These are phyloP conservation scores for Fusarium drepaniforme DNA, from an alignment of 2,329 filamentous ascomycete species.

Conservation along the genomic window DNA sequence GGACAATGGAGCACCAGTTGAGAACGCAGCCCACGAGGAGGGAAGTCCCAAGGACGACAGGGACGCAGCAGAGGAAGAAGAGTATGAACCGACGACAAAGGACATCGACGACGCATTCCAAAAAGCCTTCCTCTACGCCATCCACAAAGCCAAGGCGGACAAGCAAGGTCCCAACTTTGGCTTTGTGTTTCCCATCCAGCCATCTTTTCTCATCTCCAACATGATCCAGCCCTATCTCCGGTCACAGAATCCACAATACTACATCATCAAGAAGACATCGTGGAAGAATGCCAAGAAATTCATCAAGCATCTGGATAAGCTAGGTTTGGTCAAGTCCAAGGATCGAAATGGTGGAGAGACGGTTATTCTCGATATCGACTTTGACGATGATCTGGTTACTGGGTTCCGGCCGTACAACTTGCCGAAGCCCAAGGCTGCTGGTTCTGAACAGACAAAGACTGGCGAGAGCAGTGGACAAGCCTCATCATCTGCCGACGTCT, in stretches of 20 bases:
- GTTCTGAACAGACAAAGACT: neutral
- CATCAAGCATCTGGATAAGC: conserved; percentile 38
- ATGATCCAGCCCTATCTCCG: conserved; percentile 40
- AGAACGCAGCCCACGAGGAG: neutral
- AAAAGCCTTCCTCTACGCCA: conserved; percentile 38
- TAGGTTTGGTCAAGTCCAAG: conserved; percentile 23
- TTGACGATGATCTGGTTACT: conserved; percentile 27
- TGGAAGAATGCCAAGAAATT: conserved; percentile 42
- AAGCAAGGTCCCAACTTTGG: conserved; percentile 29
- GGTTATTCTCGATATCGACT: conserved; percentile 38
- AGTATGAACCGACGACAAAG: conserved; percentile 34
- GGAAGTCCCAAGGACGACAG: neutral
- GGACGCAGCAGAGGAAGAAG: conserved; percentile 10
- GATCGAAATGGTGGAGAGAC: conserved; percentile 40
- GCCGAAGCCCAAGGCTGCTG: conserved; percentile 17
- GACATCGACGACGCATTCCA: conserved; percentile 34
- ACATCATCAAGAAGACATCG: conserved; percentile 41
- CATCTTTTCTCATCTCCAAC: conserved; percentile 39
- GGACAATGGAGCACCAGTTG: neutral
- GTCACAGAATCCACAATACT: conserved; percentile 30
- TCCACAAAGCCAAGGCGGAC: conserved; percentile 31
- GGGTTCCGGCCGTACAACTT: conserved; percentile 35
- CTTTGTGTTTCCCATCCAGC: conserved; percentile 36
- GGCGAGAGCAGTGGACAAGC: neutral
- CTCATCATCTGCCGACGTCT: conserved; percentile 8